phyloP scores from a whole-genome alignment of 768 basidiomycete genomes.

The Auricularia heimuer region DNA sequence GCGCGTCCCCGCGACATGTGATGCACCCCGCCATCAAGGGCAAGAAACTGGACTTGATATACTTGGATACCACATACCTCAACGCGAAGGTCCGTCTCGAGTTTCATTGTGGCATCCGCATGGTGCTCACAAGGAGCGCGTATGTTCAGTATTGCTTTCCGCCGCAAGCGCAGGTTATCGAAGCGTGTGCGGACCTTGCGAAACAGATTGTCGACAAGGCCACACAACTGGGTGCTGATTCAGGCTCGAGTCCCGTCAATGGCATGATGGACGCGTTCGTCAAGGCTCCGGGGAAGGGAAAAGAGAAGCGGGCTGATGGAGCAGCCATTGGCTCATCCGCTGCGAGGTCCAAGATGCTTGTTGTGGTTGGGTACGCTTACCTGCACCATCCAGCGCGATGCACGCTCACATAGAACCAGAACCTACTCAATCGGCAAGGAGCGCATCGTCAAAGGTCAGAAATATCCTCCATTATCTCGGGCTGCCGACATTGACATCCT shows the following conservation, averaged over 20 bases:
- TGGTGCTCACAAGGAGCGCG: neutral
- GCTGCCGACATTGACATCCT: neutral
- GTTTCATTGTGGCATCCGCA: neutral
- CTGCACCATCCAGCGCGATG: no score
- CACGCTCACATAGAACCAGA: constrained; percentile 26
- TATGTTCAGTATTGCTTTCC: constrained; percentile 76
- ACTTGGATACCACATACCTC: constrained; percentile 94
- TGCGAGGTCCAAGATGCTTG: constrained; percentile 28
- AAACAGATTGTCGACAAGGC: constrained; percentile 41
- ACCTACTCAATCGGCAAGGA: constrained; percentile 99
- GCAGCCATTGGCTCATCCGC: constrained; percentile 13
- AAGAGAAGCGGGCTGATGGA: constrained; percentile 12
- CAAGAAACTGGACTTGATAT: constrained; percentile 77
- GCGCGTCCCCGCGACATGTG: constrained; percentile 81
- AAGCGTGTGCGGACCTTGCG: constrained; percentile 83
- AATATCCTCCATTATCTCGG: neutral
- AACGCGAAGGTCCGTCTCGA: constrained; percentile 57
- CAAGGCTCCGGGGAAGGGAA: constrained; percentile 12
- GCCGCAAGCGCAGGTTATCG: constrained; percentile 87
- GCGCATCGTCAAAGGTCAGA: constrained; percentile 83
- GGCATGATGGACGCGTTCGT: constrained; percentile 37
- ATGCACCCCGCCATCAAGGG: constrained; percentile 75
- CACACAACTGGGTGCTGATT: constrained; percentile 7
- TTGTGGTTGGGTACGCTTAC: constrained; percentile 60
- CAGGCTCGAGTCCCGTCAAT: neutral